Evolutionary conservation across 2,329 filamentous ascomycete genomes (phyloP), one percentile per base, ranked within the genome.

Genomic region (Arthroderma sp.): DNA sequence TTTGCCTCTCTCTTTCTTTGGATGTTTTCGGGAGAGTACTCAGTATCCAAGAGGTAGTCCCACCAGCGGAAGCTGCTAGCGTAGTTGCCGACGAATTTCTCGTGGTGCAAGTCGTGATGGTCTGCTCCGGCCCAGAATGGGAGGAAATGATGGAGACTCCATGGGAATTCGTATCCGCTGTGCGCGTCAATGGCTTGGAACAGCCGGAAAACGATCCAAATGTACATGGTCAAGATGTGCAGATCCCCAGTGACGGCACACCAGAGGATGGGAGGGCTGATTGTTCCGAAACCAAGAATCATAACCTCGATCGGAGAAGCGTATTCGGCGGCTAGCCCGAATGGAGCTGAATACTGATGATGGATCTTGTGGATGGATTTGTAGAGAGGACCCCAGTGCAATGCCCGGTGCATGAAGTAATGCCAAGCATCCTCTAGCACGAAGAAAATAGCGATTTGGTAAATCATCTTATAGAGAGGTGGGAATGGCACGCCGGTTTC

Each of bases 81-180:
- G 65, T 96, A 98, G 73, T 98, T 98, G 57, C 91, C 91, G 52
- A 98, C 87, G 70, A 98, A 98, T 63, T 87, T 86, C 73, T 98
- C 91, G 70, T 98, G 91, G 70, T 98, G 91, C 38, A 87, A 72
- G 60, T 98, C 91, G 70, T 98, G 91, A 70, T 96, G 89, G 57
- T 94, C 81, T 45, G 91, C 91, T 50, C 91, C 91, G 45, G 89
- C 89, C 91, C 91, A 98, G 77, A 98, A 88, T 32, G 91, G 91
- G 42, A 98, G 71, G 73, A 96, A 84, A 67, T 95, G 86, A 66
- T 88, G 86, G 68, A 98, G 70, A 60, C 83, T 89, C 87, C 88
- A 98, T 50, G 91, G 91, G 69, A 98, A 96, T 63, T 98, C 91
- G 67, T 96, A 98, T 52, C 91, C 91, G 58, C 83, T 91, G 73